Percentiles rank a stretch among this genome's conserved stretches.
Evolutionary conservation across 805 yeast genomes (phyloP).

Genomic region (Blastobotrys parvus): DNA sequence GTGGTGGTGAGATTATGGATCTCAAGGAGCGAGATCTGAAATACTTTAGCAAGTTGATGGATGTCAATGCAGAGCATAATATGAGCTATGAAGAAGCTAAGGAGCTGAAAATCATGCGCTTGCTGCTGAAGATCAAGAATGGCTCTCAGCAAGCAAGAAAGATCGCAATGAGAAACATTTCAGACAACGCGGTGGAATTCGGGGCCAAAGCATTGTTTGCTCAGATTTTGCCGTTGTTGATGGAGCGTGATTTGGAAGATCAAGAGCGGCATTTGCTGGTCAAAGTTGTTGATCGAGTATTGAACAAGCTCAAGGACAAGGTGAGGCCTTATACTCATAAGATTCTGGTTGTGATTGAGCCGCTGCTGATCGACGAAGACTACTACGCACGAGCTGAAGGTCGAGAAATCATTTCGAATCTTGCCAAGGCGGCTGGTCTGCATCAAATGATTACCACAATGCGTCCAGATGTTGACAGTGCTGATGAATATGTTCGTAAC

Average conservation of each 20-base stretch:
- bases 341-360: slow-evolving; percentile 66
- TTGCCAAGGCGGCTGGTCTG: slow-evolving; percentile 77
- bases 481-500: slow-evolving; percentile 73
- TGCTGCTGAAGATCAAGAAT: slow-evolving; percentile 66
- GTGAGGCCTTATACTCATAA: slow-evolving; percentile 68
- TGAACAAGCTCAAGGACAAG: slow-evolving; percentile 55
- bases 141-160: slow-evolving; percentile 67
- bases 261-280: slow-evolving; percentile 78
- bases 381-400: slow-evolving; percentile 68
- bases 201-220: slow-evolving; percentile 67
- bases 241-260: slow-evolving; percentile 66
- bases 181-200: slow-evolving; percentile 51
- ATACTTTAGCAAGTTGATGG: slow-evolving; percentile 56
- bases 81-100: slow-evolving; percentile 45
- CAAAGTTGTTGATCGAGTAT: slow-evolving; percentile 61
- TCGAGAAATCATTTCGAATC: slow-evolving; percentile 62
- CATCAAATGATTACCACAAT: slow-evolving; percentile 69
- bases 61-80: slow-evolving; percentile 23
- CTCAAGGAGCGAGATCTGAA: slow-evolving; percentile 65
- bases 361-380: slow-evolving; percentile 74
- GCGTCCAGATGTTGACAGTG: slow-evolving; percentile 74
- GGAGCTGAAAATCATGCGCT: slow-evolving; percentile 52
- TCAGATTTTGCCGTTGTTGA: slow-evolving; percentile 64
- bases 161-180: slow-evolving; percentile 54
- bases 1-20: slow-evolving; percentile 54